A percentile compares a stretch with the other conserved stretches of the same genome.
Conservation (phyloP, 257 asterid genomes). For the Salvia miltiorrhiza region DNA sequence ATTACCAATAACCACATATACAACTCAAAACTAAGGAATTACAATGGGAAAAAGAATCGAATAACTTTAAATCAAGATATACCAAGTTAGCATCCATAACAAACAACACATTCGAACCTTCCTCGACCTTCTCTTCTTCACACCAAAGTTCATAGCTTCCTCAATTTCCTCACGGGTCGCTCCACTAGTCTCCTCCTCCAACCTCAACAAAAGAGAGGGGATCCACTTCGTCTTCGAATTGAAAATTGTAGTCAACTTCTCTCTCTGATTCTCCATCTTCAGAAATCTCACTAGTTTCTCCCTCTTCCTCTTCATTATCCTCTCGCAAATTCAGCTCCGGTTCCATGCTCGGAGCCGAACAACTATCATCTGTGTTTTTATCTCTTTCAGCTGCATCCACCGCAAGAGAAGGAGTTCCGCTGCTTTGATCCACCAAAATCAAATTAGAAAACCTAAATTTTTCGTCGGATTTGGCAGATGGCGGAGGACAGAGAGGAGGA, state of each 20-base stretch:
- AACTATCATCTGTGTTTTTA: too few species aligned
- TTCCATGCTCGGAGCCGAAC: slow-evolving; percentile 12
- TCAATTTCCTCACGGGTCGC: slow-evolving; percentile 63
- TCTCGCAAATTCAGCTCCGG: slow-evolving; percentile 17
- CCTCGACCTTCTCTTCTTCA: slow-evolving; percentile 59
- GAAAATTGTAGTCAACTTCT: slow-evolving; percentile 52
- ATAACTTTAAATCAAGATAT: background rate
- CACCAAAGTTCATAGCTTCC: slow-evolving; percentile 70
- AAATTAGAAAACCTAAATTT: too few species aligned
- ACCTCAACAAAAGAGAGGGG: slow-evolving; percentile 66
- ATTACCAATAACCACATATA: background rate
- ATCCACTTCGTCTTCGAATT: slow-evolving; percentile 63
- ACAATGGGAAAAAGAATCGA: background rate
- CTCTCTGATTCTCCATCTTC: slow-evolving; percentile 52
- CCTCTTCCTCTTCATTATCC: slow-evolving; percentile 28
- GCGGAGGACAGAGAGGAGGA: too few species aligned
- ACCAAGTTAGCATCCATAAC: background rate
- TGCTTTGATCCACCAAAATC: background rate
- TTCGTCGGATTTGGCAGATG: too few species aligned
- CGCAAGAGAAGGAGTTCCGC: background rate
- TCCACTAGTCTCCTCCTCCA: slow-evolving; percentile 51
- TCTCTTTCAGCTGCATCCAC: background rate
- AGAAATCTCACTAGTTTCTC: slow-evolving; percentile 35
- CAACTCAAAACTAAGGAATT: background rate
- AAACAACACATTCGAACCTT: slow-evolving; percentile 42